Base-by-base conservation (phyloP, 2,329 filamentous ascomycete genomes). In the Paecilomyces fulvus region DNA sequence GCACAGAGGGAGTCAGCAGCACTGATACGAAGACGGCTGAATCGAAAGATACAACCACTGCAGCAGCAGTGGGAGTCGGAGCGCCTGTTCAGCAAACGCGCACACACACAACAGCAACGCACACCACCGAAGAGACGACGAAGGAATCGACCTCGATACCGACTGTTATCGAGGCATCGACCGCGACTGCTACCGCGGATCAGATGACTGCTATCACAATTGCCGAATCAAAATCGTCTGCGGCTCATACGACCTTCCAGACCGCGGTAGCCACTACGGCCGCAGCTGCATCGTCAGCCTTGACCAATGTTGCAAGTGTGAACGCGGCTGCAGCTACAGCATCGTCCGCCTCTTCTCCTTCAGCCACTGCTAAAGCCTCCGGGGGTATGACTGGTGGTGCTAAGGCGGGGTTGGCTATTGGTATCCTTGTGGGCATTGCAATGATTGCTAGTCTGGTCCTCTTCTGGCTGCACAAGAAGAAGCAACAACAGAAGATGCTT, bases 331-430 rank as follows among this genome's bases (percentile, higher is more conserved):
- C 67, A 2, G 61, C 66, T 10, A 64, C 66, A 56, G 59, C 67
- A 3, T 59, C 66, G 30, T 59, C 67, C 12, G 51, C 63, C 21
- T 46, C 65, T 49, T 50, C 60, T 30, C 50, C 61, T 28, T 59
- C 60, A 6, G 56, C 60, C 3, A 54, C 54, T 30, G 43, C 61
- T 12, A 25, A 53, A 30, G 59, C 53, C 37, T 60, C 68, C 17
- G 58, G 62, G 17, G 76, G 75, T 14, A 65, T 80, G 58, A 72
- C 73, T 2, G 66, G 67, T 14, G 76, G 75, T 53, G 77, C 75
- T 30, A 94, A 90, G 73, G 92, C 90, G 49, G 94, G 94, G 58
- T 82, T 96, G 59, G 90, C 87, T 5, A 85, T 96, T 68, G 92
- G 91, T 66, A 83, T 95, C 51, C 74, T 96, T 30, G 78, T 87